Conservation (phyloP, 768 basidiomycete genomes). For the Ephemerocybe angulata region DNA sequence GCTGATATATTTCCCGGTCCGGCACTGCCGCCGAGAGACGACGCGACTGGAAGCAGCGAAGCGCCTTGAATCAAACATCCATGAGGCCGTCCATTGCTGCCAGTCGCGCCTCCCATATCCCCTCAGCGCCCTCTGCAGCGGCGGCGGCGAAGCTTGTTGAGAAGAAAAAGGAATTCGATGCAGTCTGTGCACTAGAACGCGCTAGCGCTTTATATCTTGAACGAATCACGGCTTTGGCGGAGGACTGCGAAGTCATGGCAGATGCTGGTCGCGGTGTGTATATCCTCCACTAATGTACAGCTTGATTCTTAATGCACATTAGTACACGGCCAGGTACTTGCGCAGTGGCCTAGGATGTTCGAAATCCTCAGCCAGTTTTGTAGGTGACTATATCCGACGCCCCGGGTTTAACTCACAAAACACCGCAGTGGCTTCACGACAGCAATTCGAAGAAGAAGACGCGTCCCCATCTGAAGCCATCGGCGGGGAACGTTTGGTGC, state of each 20-base stretch:
- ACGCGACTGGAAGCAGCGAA: no score
- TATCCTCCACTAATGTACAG: background rate
- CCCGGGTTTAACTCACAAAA: background rate
- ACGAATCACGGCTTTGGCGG: slow-evolving; percentile 63
- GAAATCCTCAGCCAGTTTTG: slow-evolving; percentile 66
- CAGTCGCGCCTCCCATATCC: slow-evolving; percentile 47
- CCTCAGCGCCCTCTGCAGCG: slow-evolving; percentile 40
- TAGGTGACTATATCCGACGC: slow-evolving; percentile 23
- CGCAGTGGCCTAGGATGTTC: slow-evolving; percentile 84
- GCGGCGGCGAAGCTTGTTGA: slow-evolving; percentile 57
- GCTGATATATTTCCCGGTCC: background rate
- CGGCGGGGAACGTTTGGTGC: slow-evolving; percentile 60
- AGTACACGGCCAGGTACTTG: slow-evolving; percentile 77
- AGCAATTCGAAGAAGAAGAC: slow-evolving; percentile 24
- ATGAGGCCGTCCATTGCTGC: slow-evolving; percentile 60
- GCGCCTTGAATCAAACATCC: no score
- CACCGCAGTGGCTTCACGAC: slow-evolving; percentile 47
- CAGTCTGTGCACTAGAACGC: slow-evolving; percentile 66
- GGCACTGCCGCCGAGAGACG: no score
- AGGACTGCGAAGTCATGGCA: slow-evolving; percentile 76
- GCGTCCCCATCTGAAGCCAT: slow-evolving; percentile 14
- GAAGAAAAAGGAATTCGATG: slow-evolving; percentile 81
- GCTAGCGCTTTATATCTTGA: slow-evolving; percentile 61
- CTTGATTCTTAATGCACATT: background rate
- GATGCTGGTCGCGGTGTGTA: slow-evolving; percentile 64